These are phyloP conservation scores for Populus alba DNA, from an alignment of 345 rosid species.

Conservation along the genomic window DNA sequence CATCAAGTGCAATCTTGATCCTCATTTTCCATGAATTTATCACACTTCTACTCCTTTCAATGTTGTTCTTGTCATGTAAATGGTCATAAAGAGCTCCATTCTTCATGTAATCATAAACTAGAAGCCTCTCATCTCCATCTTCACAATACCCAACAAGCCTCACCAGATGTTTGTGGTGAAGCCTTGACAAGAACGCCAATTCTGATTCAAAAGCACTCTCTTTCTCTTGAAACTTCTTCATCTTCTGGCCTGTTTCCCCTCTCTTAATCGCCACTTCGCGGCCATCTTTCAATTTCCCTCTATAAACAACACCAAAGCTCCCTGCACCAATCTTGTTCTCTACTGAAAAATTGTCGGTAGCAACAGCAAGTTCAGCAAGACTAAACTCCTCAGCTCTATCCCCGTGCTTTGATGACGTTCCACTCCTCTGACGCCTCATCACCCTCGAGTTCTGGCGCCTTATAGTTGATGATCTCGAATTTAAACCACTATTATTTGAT, in stretches of 20 bases:
- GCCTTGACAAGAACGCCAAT: slow-evolving; percentile 72
- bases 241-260: slow-evolving; percentile 61
- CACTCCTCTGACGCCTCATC: slow-evolving; percentile 90
- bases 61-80: slow-evolving; percentile 58
- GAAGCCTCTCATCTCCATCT: slow-evolving; percentile 69
- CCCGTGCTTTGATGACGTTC: slow-evolving; percentile 77
- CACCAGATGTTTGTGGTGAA: slow-evolving; percentile 88
- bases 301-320: slow-evolving; percentile 84
- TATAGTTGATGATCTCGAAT: slow-evolving; percentile 62
- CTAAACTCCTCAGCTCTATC: slow-evolving; percentile 80
- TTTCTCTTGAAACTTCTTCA: slow-evolving; percentile 79
- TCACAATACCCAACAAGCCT: slow-evolving; percentile 87
- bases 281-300: slow-evolving; percentile 65
- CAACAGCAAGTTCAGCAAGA: slow-evolving; percentile 64
- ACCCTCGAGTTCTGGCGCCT: slow-evolving; percentile 72
- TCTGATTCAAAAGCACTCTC: slow-evolving; percentile 91
- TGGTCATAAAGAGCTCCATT: slow-evolving; percentile 84
- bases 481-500: slow-evolving; percentile 47
- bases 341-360: slow-evolving; percentile 64
- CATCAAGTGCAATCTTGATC: slow-evolving; percentile 77
- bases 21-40: slow-evolving; percentile 86
- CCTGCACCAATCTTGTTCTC: slow-evolving; percentile 90
- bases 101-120: slow-evolving; percentile 92
- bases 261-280: slow-evolving; percentile 89
- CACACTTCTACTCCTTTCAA: slow-evolving; percentile 53